Evolutionary conservation across 2,329 filamentous ascomycete species (phyloP).

Genomic region (Aspergillus versicolor): DNA sequence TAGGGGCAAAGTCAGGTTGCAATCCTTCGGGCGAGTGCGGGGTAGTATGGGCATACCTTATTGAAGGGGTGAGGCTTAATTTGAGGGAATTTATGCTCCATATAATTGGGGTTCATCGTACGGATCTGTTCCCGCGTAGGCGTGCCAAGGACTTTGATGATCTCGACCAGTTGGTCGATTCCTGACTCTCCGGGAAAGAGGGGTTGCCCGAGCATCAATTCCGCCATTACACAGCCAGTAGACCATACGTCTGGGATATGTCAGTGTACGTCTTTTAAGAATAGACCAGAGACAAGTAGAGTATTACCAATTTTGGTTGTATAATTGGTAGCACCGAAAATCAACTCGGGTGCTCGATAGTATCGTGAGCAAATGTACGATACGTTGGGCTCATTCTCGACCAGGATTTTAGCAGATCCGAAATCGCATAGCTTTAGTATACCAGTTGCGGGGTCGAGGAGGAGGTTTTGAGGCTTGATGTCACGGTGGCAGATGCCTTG

Average conservation of each 20-base stretch:
- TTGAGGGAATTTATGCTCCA: conserved; percentile 99
- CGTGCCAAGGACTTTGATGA: conserved; percentile 97
- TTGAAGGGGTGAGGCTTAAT: conserved; percentile 99
- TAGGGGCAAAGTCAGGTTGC: conserved; percentile 33
- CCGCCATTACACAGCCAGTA: conserved; percentile 98
- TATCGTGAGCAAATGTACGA: conserved; percentile 99
- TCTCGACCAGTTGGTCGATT: conserved; percentile 97
- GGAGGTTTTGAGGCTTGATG: conserved; percentile 97
- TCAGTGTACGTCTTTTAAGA: conserved; percentile 12
- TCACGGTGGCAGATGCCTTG: conserved; percentile 98
- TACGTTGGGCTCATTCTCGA: conserved; percentile 98
- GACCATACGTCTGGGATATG: conserved; percentile 84
- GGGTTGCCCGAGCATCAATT: conserved; percentile 97
- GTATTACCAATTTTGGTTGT: conserved; percentile 96
- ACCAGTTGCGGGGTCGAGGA: conserved; percentile 86
- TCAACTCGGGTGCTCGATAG: conserved; percentile 95
- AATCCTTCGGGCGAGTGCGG: background rate
- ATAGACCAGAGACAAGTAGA: background rate
- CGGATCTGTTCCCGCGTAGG: conserved; percentile 97
- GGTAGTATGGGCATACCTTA: conserved; percentile 56
- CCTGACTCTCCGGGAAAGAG: conserved; percentile 97
- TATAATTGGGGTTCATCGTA: conserved; percentile 99
- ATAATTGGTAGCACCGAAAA: conserved; percentile 98
- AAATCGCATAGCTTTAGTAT: conserved; percentile 98
- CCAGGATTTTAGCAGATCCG: conserved; percentile 95